phyloP scores from a whole-genome alignment of 441 rosid species.

The Breynia disticha region DNA sequence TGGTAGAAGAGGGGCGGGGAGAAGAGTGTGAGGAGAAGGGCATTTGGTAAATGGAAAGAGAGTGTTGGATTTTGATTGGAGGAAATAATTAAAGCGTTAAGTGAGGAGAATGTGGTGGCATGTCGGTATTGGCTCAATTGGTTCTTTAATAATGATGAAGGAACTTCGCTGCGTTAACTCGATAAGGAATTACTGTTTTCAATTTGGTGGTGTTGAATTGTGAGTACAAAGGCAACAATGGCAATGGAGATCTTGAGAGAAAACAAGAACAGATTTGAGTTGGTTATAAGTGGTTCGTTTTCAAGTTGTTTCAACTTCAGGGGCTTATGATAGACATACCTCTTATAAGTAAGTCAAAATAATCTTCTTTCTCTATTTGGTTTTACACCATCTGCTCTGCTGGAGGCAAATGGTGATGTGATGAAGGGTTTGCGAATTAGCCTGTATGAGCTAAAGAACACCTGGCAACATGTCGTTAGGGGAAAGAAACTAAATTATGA shows the following conservation, averaged over 20 bases:
- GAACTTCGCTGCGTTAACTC: no score
- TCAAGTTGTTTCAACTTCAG: conserved; percentile 80
- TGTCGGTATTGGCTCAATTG: no score
- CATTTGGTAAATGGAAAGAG: no score
- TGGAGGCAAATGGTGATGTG: conserved; percentile 78
- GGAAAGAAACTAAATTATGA: conserved; percentile 50
- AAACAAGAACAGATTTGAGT: conserved; percentile 62
- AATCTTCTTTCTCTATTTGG: neutral
- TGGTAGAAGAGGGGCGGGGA: no score
- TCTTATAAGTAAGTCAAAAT: conserved; percentile 43
- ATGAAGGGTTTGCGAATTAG: conserved; percentile 87
- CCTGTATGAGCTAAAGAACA: conserved; percentile 89
- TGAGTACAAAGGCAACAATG: conserved; percentile 70
- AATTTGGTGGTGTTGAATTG: conserved; percentile 14
- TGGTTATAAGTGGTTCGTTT: conserved; percentile 92
- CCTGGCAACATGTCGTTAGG: conserved; percentile 93
- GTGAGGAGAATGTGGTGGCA: no score
- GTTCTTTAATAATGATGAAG: no score
- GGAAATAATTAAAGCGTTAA: no score
- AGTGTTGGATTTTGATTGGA: no score
- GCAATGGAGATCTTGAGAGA: conserved; percentile 85
- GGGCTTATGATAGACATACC: conserved; percentile 99
- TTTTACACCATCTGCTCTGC: conserved; percentile 38
- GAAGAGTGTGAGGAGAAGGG: no score
- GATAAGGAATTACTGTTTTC: no score